Evolutionary conservation across 1,139 yeast species (phyloP), one percentile per base, ranked within the genome.

Genomic region (Candida labiduridarum): DNA sequence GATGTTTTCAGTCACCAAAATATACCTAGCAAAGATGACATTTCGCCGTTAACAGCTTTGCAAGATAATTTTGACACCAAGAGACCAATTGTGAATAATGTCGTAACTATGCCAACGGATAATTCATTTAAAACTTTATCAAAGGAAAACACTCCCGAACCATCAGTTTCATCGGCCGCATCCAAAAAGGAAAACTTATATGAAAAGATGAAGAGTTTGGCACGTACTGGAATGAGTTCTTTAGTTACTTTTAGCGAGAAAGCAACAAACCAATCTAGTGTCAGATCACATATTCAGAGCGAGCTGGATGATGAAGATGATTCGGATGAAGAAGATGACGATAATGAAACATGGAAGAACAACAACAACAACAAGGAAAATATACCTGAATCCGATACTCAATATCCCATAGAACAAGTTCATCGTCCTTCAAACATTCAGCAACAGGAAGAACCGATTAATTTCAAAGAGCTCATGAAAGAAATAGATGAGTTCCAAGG

Each of bases 401-500:
- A 53, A 45, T 52, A 54, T 31, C 44, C 50, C n/a, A 45, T 52
- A 10, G 60, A 57, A 14, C 52, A 46, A 41, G 29, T 29, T 11
- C 10, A 29, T 9, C 5, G 14, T 14, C 9, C 14, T 10, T 3
- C 14, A 8, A 4, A 19, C 10, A 29, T n/a, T 10, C 35, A 25
- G 9, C 39, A 19, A 18, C 35, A 14, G n/a, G 36, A 35, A 10
- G 33, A 22, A 19, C 19, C 46, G 1, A 34, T 41, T 8, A 51
- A 59, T 38, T 46, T 65, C 19, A 54, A 63, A 6, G 64, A 62
- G 4, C 62, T 68, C n/a, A 57, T 71, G 52, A 54, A 62, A 22
- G 76, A 72, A 48, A 66, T 72, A 45, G 62, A 63, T 35, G 69
- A 64, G 10, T 69, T 72, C 50, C 76, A 72, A 53, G 64, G 54